Evolutionary conservation across 2,329 filamentous ascomycete genomes (phyloP), one percentile per base, ranked within the genome.

Genomic region (Graphiopsis chlorocephala): DNA sequence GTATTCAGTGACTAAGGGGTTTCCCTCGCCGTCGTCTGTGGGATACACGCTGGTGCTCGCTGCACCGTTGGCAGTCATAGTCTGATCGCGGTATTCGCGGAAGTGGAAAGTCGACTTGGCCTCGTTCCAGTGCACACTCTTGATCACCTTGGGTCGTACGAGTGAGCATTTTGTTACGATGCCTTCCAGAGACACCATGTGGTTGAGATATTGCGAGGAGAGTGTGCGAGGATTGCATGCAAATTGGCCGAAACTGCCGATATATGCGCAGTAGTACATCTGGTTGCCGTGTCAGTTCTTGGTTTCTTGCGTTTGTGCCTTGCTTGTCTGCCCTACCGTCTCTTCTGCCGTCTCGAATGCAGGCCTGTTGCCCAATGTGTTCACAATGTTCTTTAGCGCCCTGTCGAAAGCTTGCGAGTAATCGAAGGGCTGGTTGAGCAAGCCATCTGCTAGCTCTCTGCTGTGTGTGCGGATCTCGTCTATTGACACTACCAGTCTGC

Each of bases 91-190:
- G 77, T 99, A 99, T 76, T 95, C 92, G 69, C 93, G 86, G 73
- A 91, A 93, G 73, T 94, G 88, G 71, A 98, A 99, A 47, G 90
- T 90, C 68, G 92, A 86, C 77, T 92, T 93, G 69, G 81, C 87
- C 79, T 97, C 93, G 73, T 92, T 96, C 80, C 93, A 98, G 78
- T 99, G 95, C 61, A 99, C 93, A 79, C 95, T 98, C 81, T 96
- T 96, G 67, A 98, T 89, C n/a, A 99, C 88, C 80, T 99, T 99
- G 12, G 95, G 95, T 64, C 96, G 87, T 68, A 99, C 96, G 23
- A 99, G 84, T 26, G 93, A 97, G 79, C 92, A 96, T 77, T 95
- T 91, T 38, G 95, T 99, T 48, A 99, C 95, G 72, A 99, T 99
- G 55, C 95, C 95, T 79, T 99, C 95, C 60, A 99, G 85, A 3